Percentiles rank a stretch among this genome's conserved stretches.
phyloP scores from a whole-genome alignment of 371 early-diverging fungal species.

The Rhizopus stolonifer region DNA sequence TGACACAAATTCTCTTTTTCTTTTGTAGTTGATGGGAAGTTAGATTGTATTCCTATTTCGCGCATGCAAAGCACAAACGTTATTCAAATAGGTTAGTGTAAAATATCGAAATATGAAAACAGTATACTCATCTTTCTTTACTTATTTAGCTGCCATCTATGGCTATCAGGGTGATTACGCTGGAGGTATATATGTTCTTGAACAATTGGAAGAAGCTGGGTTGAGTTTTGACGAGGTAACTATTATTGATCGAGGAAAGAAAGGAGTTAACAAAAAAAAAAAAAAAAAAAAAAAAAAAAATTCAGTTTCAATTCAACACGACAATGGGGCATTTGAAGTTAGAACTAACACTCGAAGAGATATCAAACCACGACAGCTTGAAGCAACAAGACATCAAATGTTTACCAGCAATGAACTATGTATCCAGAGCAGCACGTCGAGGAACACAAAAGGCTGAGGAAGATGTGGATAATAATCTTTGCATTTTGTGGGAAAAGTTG shows the following conservation, averaged over 20 bases:
- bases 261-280: too few relatives aligned
- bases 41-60: conserved; percentile 19
- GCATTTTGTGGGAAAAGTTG: conserved; percentile 20
- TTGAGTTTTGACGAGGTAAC: not conserved
- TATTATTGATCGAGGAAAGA: not conserved
- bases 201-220: conserved; percentile 7
- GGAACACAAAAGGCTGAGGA: conserved; percentile 1
- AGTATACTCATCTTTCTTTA: not conserved
- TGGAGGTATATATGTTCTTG: conserved; percentile 5
- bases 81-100: conserved; percentile 25
- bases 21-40: conserved; percentile 1
- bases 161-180: conserved; percentile 2
- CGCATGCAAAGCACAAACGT: conserved; percentile 9
- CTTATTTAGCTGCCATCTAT: conserved; percentile 8
- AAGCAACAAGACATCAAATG: conserved; percentile 1
- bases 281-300: not conserved
- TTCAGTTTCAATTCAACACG: conserved; percentile 16
- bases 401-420: conserved; percentile 16
- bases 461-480: conserved; percentile 1
- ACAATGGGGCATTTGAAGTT: conserved; percentile 14
- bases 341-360: conserved; percentile 4
- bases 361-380: not conserved
- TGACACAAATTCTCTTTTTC: not conserved
- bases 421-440: conserved; percentile 6
- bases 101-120: too few relatives aligned